Evolutionary conservation across 192 early-diverging fungal species (phyloP).

Genomic region (Entomortierella lignicola): DNA sequence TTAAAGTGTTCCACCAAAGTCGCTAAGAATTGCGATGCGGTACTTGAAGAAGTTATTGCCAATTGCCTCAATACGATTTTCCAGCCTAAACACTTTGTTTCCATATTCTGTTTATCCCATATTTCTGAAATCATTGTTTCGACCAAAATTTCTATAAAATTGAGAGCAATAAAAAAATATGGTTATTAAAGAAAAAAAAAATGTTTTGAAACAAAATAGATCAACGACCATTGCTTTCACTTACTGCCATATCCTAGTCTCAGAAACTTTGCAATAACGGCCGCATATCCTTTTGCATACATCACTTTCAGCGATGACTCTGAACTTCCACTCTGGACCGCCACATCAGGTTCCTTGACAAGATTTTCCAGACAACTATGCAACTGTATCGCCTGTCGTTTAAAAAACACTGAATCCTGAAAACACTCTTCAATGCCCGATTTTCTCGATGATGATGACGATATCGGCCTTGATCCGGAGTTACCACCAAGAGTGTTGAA

Average conservation of each 20-base stretch:
- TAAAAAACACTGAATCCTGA: slow-evolving; percentile 23
- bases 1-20: slow-evolving; percentile 18
- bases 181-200: no score
- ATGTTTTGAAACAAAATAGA: no score
- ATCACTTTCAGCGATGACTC: not conserved
- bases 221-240: not conserved
- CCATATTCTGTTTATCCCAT: slow-evolving; percentile 6
- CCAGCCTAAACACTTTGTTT: slow-evolving; percentile 6
- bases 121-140: slow-evolving; percentile 4
- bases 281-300: not conserved
- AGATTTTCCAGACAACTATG: slow-evolving; percentile 4
- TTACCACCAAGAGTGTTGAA: slow-evolving; percentile 25
- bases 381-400: slow-evolving; percentile 17
- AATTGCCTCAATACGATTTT: slow-evolving; percentile 7
- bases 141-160: slow-evolving; percentile 19
- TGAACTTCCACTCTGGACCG: not conserved
- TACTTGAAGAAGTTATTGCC: slow-evolving; percentile 2
- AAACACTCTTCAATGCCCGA: slow-evolving; percentile 20
- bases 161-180: not conserved
- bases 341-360: not conserved
- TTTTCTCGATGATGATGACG: not conserved
- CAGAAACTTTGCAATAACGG: slow-evolving; percentile 22
- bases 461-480: no score
- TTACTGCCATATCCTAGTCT: slow-evolving; percentile 32
- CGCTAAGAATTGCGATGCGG: slow-evolving; percentile 8